A percentile compares a stretch with the other conserved stretches of the same genome.
phyloP scores from a whole-genome alignment of 495 filamentous ascomycete genomes.

The Cercophora scortea region DNA sequence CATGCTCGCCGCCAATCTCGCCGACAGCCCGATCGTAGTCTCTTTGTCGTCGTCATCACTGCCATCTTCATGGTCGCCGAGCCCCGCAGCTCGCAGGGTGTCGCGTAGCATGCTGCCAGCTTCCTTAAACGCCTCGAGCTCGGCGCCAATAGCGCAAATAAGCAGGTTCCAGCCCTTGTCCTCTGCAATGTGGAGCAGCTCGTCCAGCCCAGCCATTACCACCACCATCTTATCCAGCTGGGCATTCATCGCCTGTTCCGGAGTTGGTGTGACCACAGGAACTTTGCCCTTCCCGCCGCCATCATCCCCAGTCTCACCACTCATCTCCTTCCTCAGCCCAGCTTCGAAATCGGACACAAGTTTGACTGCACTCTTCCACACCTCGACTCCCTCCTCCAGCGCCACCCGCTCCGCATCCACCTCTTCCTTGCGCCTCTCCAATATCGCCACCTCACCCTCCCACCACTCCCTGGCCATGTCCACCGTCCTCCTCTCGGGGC shows the following conservation, averaged over 20 bases:
- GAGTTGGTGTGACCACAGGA: background rate
- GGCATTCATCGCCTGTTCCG: constrained; percentile 28
- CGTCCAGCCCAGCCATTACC: constrained; percentile 51
- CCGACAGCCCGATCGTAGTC: constrained; percentile 8
- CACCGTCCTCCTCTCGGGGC: constrained; percentile 61
- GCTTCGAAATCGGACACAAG: constrained; percentile 65
- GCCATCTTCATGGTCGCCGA: constrained; percentile 6
- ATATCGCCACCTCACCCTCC: constrained; percentile 51
- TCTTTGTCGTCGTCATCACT: constrained; percentile 7
- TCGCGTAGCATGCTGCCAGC: constrained; percentile 56
- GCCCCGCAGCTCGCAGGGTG: constrained; percentile 30
- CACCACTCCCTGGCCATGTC: constrained; percentile 74
- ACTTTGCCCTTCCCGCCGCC: constrained; percentile 14
- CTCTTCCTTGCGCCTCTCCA: constrained; percentile 49
- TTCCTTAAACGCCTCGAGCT: constrained; percentile 74
- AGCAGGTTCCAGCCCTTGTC: constrained; percentile 77
- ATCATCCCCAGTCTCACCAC: constrained; percentile 6
- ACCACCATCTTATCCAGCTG: constrained; percentile 50
- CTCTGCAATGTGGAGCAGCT: constrained; percentile 51
- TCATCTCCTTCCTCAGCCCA: constrained; percentile 50
- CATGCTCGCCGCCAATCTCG: constrained; percentile 6
- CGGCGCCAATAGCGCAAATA: constrained; percentile 80
- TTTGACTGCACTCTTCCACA: constrained; percentile 67
- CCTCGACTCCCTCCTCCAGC: constrained; percentile 69
- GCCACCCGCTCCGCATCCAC: constrained; percentile 65